Percentiles rank a stretch among this genome's conserved stretches.
Evolutionary conservation across 345 rosid genomes (phyloP).

Genomic region (Salix brachista): DNA sequence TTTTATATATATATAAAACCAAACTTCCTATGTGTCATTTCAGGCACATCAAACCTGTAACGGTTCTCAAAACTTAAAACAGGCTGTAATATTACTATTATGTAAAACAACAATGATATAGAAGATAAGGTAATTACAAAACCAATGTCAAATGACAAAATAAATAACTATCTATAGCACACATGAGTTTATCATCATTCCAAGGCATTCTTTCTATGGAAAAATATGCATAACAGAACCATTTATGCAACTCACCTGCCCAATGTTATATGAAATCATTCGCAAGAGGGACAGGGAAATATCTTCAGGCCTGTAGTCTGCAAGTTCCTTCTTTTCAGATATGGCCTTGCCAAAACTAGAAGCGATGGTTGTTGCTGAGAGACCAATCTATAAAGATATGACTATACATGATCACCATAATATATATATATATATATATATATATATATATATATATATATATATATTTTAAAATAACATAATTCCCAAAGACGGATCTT

Average conservation of each 20-base stretch:
- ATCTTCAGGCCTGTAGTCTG: constrained; percentile 93
- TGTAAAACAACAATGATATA: not conserved
- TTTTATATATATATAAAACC: not conserved
- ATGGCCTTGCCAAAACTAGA: constrained; percentile 98
- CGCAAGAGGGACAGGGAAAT: constrained; percentile 93
- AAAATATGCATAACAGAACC: not conserved
- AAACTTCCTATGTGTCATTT: not conserved
- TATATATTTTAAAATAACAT: not conserved
- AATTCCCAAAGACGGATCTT: not conserved
- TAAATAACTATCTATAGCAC: not conserved
- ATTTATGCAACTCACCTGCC: constrained; percentile 58
- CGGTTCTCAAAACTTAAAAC: not conserved
- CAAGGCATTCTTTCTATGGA: not conserved
- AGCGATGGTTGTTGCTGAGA: constrained; percentile 96
- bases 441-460: no score
- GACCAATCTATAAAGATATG: constrained; percentile 59
- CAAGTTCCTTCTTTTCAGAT: constrained; percentile 86
- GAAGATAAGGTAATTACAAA: not conserved
- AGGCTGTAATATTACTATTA: not conserved
- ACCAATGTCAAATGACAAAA: not conserved
- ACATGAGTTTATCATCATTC: not conserved
- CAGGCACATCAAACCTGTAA: not conserved
- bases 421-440: no score
- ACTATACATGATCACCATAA: not conserved
- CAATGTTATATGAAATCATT: constrained; percentile 97